Conservation (phyloP, 345 rosid genomes). For the Durio zibethinus region DNA sequence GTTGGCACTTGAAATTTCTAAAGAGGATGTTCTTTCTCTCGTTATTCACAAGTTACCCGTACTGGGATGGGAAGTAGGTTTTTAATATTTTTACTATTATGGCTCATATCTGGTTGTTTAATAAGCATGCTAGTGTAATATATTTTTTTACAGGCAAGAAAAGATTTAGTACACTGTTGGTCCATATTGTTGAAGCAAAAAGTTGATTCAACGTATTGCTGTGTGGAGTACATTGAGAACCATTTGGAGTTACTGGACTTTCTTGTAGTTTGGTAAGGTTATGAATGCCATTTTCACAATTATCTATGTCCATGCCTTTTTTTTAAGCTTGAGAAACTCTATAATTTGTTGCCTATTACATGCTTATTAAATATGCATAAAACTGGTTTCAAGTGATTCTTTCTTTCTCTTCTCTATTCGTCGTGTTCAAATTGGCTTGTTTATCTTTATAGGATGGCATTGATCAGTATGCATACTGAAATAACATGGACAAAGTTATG, state of each 20-base stretch:
- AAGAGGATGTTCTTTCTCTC: conserved; percentile 77
- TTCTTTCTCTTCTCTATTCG: conserved; percentile 11
- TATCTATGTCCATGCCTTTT: conserved; percentile 5
- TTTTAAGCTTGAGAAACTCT: neutral
- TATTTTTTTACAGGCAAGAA: conserved; percentile 59
- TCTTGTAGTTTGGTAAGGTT: conserved; percentile 66
- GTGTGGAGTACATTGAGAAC: conserved; percentile 75
- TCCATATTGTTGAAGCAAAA: conserved; percentile 81
- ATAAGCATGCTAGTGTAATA: neutral
- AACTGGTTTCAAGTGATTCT: neutral
- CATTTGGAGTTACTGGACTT: conserved; percentile 83
- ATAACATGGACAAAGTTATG: neutral
- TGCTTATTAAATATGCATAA: neutral
- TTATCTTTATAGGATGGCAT: neutral
- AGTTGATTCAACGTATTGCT: conserved; percentile 62
- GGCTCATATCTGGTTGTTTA: neutral
- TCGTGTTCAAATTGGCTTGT: neutral
- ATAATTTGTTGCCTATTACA: neutral
- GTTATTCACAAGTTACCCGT: conserved; percentile 76
- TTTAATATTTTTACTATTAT: neutral
- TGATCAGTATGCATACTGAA: neutral
- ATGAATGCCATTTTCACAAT: neutral
- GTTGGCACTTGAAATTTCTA: conserved; percentile 71
- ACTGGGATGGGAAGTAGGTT: conserved; percentile 91
- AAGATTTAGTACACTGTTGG: conserved; percentile 92